A percentile compares a stretch with the other conserved stretches of the same genome.
These are phyloP conservation scores for Crithidia thermophila DNA, from an alignment of 208 protist species.

Conservation along the genomic window DNA sequence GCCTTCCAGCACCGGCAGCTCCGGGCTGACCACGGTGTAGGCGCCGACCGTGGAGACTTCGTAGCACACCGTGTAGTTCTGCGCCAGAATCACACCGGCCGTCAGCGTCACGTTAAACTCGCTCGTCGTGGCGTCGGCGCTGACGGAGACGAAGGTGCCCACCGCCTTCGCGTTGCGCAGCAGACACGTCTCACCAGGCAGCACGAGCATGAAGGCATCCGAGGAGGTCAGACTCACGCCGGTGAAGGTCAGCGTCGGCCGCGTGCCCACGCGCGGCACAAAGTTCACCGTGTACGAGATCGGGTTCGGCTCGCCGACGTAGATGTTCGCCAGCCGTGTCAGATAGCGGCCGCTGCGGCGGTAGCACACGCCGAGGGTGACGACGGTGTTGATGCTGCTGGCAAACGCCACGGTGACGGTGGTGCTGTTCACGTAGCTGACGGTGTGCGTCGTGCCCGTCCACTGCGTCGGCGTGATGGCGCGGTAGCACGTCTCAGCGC, in stretches of 20 bases:
- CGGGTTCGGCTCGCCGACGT: constrained; percentile 72
- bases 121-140: constrained; percentile 26
- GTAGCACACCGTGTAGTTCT: constrained; percentile 84
- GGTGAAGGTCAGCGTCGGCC: constrained; percentile 70
- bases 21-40: constrained; percentile 54
- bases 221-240: constrained; percentile 52
- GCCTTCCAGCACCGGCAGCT: constrained; percentile 55
- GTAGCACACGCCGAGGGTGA: constrained; percentile 79
- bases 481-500: constrained; percentile 71
- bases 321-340: constrained; percentile 52
- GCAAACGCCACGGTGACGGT: constrained; percentile 52
- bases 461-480: constrained; percentile 53
- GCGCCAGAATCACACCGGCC: constrained; percentile 24
- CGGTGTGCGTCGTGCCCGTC: constrained; percentile 42
- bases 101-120: constrained; percentile 55
- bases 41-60: constrained; percentile 40
- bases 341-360: constrained; percentile 60
- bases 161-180: constrained; percentile 45
- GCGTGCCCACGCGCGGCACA: constrained; percentile 77
- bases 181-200: constrained; percentile 45
- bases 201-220: constrained; percentile 72
- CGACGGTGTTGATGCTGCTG: constrained; percentile 34
- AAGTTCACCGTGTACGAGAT: constrained; percentile 70
- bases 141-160: constrained; percentile 43
- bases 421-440: constrained; percentile 44